A percentile compares a stretch with the other conserved stretches of the same genome.
Evolutionary conservation across 176 grass and related monocot species (phyloP).

Genomic region (Chloris gayana): DNA sequence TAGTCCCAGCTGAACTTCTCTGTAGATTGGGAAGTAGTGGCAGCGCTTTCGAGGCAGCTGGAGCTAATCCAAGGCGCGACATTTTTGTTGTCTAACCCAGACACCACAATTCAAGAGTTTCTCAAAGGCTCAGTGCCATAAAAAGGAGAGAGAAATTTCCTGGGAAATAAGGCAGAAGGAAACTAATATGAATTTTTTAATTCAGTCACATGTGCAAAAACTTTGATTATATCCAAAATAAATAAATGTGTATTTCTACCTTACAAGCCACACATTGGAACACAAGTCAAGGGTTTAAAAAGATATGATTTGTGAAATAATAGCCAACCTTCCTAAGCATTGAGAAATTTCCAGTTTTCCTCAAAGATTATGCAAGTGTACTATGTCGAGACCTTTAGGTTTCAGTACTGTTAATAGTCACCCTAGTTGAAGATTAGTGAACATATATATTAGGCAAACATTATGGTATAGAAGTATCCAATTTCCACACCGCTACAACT

Average conservation of each 20-base stretch:
- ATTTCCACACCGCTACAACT: neutral
- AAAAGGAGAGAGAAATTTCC: constrained; percentile 24
- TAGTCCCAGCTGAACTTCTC: constrained; percentile 35
- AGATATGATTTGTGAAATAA: neutral
- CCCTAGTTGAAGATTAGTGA: neutral
- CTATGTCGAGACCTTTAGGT: neutral
- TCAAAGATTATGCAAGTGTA: neutral
- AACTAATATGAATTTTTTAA: constrained; percentile 11
- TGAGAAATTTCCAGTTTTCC: neutral
- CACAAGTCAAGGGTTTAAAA: neutral
- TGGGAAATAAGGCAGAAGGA: constrained; percentile 25
- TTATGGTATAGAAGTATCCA: neutral
- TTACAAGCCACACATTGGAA: neutral
- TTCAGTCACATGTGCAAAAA: neutral
- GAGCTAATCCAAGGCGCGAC: constrained; percentile 32
- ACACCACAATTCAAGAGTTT: constrained; percentile 28
- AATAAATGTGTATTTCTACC: neutral
- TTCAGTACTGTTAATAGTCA: neutral
- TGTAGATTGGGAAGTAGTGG: constrained; percentile 42
- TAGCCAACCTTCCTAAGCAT: neutral
- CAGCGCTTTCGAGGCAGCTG: constrained; percentile 38
- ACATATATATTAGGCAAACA: neutral
- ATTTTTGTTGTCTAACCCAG: constrained; percentile 21
- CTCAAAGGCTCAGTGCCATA: constrained; percentile 42
- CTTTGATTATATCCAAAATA: neutral